Base-by-base conservation (phyloP, 2,329 filamentous ascomycete species). In the Parastagonospora avenae region DNA sequence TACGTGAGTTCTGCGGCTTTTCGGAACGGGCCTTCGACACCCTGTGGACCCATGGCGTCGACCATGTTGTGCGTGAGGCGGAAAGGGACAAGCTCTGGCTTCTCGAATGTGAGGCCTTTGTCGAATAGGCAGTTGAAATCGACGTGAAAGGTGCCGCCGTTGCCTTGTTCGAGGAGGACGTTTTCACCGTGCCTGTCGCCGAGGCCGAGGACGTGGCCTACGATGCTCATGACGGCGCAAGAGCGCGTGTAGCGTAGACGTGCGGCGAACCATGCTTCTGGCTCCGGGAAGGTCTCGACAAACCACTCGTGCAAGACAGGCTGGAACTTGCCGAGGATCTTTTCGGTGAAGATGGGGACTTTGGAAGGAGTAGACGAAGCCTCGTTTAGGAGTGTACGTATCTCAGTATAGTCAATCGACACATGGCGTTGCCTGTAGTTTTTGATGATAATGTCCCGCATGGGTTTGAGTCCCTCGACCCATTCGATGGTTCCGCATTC, bases 81-180 rank as follows among this genome's bases (percentile, higher is more conserved):
- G 80, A 99, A 99, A 2, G 94, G 95, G 1, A 99, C 94, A 28
- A 89, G 82, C 74, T 99, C 94, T 0, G 94, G 93, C 73, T 95
- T 96, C 56, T 92, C 88, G 70, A 99, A 97, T 0, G 92, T 97
- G 35, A 93, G 83, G 1, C 94, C 94, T 64, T 99, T 99, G 79
- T 99, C 95, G 72, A 99, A 99, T 4, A 99, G 85, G 74, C 95
- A 99, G 77, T 99, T 99, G 82, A 99, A 99, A 76, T 99, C 94
- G 39, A 99, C 95, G 74, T 99, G 94, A 74, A 99, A 90, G 2
- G 96, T 87, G 44, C 93, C 93, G 38, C 95, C 94, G 59, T 92
- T 95, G 49, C 90, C 89, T 77, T 97, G 91, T 73, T 97, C 92
- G 29, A 99, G 86, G 28, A 97, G 84, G 48, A 99, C 91, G 74